Base-by-base conservation (phyloP, 208 protist species). In the Trypanosoma platydactyli region DNA sequence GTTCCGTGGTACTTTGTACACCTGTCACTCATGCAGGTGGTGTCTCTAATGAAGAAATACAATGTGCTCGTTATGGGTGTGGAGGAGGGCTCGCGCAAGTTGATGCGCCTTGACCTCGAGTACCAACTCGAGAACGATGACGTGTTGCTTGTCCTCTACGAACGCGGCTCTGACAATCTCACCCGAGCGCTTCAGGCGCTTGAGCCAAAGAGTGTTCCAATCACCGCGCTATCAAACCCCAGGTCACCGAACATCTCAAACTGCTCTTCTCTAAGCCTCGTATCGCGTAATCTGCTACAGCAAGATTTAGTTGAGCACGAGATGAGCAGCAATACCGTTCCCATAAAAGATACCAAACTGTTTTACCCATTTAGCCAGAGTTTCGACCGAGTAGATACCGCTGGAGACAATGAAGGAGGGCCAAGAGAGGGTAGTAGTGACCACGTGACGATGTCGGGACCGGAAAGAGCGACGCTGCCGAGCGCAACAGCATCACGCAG, bases 51-150 rank as follows among this genome's bases (percentile, higher is more conserved):
- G 66, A 92, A 95, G 60, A 56, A 69, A 1, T 72, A 81, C 48
- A 73, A 87, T 57, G 80, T 95, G 3, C 69, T 95, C 33, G 75
- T 93, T 35, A 80, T 92, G 16, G 84, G 80, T 20, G 83, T 95
- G 41, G 77, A 91, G 69, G 84, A 92, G 57, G 62, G 53, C 18
- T 50, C 69, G 11, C 73, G 76, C 29, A 70, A 70, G 29, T 50
- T 84, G 24, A 85, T 91, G 84, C 76, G 71, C 24, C 77, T 93
- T 20, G 79, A 95, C 29, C 62, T 91, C 13, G 71, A 79, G 20
- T 86, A 93, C 76, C 30, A 52, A 11, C 58, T 95, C 33, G 72
- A 80, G 52, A 33, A 63, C 15, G 61, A 76, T 15, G 89, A 95
- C 64, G 68, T 81, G 3, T 71, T 95, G 18, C 77, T 92, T 41